A percentile compares a stretch with the other conserved stretches of the same genome.
These are phyloP conservation scores for Circinella umbellata DNA, from an alignment of 371 early-diverging fungal genomes.

Conservation along the genomic window DNA sequence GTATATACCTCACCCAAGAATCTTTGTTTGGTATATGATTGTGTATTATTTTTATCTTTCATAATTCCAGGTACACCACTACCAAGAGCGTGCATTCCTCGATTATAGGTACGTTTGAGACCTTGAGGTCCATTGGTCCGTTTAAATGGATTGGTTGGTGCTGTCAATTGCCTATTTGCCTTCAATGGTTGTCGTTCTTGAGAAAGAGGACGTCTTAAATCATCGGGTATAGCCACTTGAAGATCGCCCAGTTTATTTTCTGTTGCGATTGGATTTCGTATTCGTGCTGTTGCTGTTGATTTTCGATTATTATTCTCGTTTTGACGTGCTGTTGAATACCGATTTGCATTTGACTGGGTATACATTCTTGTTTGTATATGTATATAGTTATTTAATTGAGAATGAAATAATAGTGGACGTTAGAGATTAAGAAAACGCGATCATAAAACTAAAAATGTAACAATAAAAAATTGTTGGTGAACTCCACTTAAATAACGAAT, in stretches of 20 bases:
- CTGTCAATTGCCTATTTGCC: conserved; percentile 6
- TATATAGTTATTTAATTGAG: too few species aligned
- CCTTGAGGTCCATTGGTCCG: not conserved
- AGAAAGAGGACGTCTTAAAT: not conserved
- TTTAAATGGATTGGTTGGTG: not conserved
- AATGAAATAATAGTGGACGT: too few species aligned
- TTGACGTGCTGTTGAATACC: not conserved
- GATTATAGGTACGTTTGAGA: not conserved
- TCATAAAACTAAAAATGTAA: too few species aligned
- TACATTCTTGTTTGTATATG: too few species aligned
- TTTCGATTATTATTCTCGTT: not conserved
- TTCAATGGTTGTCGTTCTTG: not conserved
- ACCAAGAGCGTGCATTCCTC: conserved; percentile 8
- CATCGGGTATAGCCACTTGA: conserved; percentile 13
- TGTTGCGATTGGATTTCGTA: not conserved
- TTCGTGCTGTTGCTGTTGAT: conserved; percentile 1
- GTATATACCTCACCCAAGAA: conserved; percentile 30
- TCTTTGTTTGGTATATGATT: conserved; percentile 18
- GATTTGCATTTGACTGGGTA: too few species aligned
- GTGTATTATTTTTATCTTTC: conserved; percentile 15
- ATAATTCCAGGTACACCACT: conserved; percentile 22
- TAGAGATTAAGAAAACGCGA: too few species aligned
- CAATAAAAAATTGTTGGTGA: too few species aligned
- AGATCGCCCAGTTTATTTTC: conserved; percentile 15
- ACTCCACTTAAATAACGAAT: too few species aligned